phyloP scores from a whole-genome alignment of 2,329 filamentous ascomycete species.

The Zymoseptoria brevis region DNA sequence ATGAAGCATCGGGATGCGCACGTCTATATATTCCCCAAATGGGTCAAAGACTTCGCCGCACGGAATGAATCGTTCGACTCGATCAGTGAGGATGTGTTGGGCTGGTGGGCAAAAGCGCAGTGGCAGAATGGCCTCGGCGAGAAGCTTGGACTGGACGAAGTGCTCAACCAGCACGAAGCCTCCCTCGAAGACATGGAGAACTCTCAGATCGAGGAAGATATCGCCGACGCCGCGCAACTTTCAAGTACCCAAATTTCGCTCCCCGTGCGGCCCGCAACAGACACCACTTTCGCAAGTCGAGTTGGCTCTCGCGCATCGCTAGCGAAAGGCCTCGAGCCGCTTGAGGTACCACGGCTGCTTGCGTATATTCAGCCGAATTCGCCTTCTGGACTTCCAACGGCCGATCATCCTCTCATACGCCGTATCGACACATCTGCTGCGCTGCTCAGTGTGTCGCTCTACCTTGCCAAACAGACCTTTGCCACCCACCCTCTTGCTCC shows the following conservation, averaged over 20 bases:
- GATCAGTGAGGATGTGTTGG: conserved; percentile 82
- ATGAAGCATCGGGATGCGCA: conserved; percentile 84
- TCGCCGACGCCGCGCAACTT: conserved; percentile 21
- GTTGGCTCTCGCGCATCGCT: conserved; percentile 16
- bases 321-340: conserved; percentile 14
- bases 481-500: conserved; percentile 60
- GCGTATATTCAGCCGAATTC: conserved; percentile 66
- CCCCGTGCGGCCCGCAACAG: conserved; percentile 28
- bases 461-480: conserved; percentile 75
- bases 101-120: conserved; percentile 89
- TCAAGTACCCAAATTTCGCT: conserved; percentile 47
- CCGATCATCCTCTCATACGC: conserved; percentile 59
- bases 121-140: conserved; percentile 78
- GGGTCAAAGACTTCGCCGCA: conserved; percentile 78
- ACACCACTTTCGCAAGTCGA: conserved; percentile 27
- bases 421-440: conserved; percentile 82
- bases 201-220: conserved; percentile 15
- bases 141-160: conserved; percentile 64
- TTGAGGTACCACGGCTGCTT: conserved; percentile 63
- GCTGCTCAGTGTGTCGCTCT: conserved; percentile 72
- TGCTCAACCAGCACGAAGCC: conserved; percentile 46
- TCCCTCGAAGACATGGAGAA: conserved; percentile 19
- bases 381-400: conserved; percentile 32
- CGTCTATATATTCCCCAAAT: conserved; percentile 87
- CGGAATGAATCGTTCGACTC: conserved; percentile 76